These are phyloP conservation scores for Flaveria robusta DNA, from an alignment of 129 eudicot genomes.

Conservation along the genomic window DNA sequence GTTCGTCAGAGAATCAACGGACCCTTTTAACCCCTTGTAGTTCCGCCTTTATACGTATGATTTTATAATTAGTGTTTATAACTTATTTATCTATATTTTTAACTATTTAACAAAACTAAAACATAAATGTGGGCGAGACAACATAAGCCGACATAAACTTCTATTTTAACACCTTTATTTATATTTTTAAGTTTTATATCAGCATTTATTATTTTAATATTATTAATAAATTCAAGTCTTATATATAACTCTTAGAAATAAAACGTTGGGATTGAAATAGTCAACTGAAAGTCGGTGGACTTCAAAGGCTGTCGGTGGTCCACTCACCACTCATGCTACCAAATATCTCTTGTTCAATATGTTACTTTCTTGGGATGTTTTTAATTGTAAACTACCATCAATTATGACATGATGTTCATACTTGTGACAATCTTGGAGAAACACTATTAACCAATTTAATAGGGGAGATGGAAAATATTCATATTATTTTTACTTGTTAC, in stretches of 20 bases:
- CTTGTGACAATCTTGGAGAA: not conserved
- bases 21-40: no score
- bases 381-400: no score
- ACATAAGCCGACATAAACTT: not conserved
- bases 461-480: no score
- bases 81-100: no score
- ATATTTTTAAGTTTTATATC: not conserved
- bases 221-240: not conserved
- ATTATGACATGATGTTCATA: not conserved
- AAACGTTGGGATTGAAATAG: not conserved
- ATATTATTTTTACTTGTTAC: no score
- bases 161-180: not conserved
- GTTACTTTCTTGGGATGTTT: not conserved
- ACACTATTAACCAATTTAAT: no score
- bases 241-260: not conserved
- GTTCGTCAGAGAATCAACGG: no score
- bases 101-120: no score
- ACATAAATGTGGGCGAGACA: not conserved
- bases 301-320: conserved; percentile 27
- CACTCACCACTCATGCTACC: conserved; percentile 32
- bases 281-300: conserved; percentile 35
- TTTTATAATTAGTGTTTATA: no score
- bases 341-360: conserved; percentile 3
- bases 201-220: not conserved
- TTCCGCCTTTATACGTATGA: no score